phyloP scores from a whole-genome alignment of 2,329 filamentous ascomycete species.

The Pseudogymnoascus verrucosus region DNA sequence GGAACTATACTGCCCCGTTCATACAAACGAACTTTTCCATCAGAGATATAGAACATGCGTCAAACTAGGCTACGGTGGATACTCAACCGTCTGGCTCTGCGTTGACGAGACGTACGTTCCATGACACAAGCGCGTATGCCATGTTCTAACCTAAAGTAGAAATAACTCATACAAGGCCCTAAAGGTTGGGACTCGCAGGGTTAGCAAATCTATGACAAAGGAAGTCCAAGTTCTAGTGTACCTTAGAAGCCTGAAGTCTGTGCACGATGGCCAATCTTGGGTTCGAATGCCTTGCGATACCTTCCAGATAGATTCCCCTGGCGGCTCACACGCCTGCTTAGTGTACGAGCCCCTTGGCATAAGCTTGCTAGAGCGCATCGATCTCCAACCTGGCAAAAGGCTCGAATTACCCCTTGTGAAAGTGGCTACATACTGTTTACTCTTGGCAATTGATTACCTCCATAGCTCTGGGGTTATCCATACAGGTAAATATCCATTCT shows the following conservation, averaged over 20 bases:
- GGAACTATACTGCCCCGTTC: background rate
- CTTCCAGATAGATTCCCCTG: background rate
- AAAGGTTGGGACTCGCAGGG: background rate
- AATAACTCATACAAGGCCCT: background rate
- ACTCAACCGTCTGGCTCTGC: background rate
- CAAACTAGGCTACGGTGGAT: background rate
- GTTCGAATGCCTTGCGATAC: background rate
- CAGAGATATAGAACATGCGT: background rate
- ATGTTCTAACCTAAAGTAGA: background rate
- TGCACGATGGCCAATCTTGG: background rate
- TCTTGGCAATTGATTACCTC: background rate
- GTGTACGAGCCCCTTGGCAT: background rate
- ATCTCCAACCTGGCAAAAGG: background rate
- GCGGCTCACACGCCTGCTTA: background rate
- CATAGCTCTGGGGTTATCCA: background rate
- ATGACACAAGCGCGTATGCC: background rate
- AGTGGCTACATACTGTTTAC: background rate
- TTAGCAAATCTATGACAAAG: background rate
- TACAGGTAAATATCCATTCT: background rate
- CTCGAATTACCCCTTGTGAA: background rate
- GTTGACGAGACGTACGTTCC: background rate
- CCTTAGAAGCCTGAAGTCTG: background rate
- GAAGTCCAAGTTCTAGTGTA: background rate
- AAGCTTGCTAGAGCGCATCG: background rate
- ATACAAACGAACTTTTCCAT: background rate